A percentile compares a stretch with the other conserved stretches of the same genome.
These are phyloP conservation scores for Termitomyces sp. DNA, from an alignment of 768 basidiomycete species.

Conservation along the genomic window DNA sequence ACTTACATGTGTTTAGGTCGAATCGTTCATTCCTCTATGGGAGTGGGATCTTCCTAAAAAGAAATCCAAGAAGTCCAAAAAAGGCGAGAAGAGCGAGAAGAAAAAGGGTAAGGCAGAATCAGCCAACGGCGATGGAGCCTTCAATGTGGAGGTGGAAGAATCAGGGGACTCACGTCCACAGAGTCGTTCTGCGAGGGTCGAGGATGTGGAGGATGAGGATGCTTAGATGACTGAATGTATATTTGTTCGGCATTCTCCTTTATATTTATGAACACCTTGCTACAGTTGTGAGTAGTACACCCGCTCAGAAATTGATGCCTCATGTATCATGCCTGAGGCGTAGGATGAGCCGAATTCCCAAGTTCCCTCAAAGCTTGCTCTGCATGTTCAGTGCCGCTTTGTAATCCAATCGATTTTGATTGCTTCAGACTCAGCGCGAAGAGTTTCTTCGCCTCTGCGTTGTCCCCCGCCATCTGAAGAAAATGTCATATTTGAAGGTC, in stretches of 20 bases:
- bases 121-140: constrained; percentile 36
- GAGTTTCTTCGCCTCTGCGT: constrained; percentile 25
- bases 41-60: constrained; percentile 90
- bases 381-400: constrained; percentile 25
- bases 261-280: constrained; percentile 1
- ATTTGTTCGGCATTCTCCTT: neutral
- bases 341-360: neutral
- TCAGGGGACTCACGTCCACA: constrained; percentile 35
- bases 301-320: neutral
- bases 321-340: neutral
- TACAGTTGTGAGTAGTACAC: neutral
- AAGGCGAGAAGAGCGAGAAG: constrained; percentile 46
- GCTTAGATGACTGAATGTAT: constrained; percentile 17
- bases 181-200: constrained; percentile 37
- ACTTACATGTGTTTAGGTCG: constrained; percentile 51
- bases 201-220: constrained; percentile 43
- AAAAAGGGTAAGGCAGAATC: constrained; percentile 37
- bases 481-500: neutral
- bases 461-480: constrained; percentile 32
- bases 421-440: constrained; percentile 29
- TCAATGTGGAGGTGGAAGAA: constrained; percentile 41
- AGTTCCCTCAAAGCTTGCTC: constrained; percentile 20
- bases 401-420: constrained; percentile 28
- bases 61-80: constrained; percentile 53
- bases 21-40: constrained; percentile 95